Evolutionary conservation across 1,139 yeast species (phyloP).

Genomic region (Oligophagozyma castellii): DNA sequence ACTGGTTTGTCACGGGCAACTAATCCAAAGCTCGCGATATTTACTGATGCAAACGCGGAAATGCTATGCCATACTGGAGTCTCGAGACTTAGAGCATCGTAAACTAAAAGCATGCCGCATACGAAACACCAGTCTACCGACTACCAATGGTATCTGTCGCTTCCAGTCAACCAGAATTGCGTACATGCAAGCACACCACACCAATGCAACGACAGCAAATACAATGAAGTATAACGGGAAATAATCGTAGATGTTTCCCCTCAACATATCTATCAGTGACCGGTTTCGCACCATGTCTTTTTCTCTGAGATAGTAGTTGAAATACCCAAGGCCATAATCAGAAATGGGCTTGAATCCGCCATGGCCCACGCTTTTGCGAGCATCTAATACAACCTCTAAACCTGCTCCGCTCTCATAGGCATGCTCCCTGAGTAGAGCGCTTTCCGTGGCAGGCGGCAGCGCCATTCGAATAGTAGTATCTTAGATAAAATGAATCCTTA

Average conservation of each 20-base stretch:
- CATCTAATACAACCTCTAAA: constrained; percentile 17
- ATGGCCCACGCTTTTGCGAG: constrained; percentile 14
- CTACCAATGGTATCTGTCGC: too few species aligned
- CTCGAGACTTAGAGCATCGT: too few species aligned
- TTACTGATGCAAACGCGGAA: too few species aligned
- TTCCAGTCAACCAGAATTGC: constrained; percentile 1
- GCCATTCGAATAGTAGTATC: too few species aligned
- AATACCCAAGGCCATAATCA: constrained; percentile 23
- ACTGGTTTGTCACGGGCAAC: too few species aligned
- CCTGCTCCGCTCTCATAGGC: constrained; percentile 22
- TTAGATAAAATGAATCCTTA: too few species aligned
- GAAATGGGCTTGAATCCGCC: constrained; percentile 21
- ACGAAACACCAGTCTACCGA: too few species aligned
- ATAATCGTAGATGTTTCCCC: constrained; percentile 15
- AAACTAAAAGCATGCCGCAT: too few species aligned
- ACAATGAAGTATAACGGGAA: constrained; percentile 11
- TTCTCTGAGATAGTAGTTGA: constrained; percentile 19
- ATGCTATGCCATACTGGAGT: too few species aligned
- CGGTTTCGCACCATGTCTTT: constrained; percentile 12
- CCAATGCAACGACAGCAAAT: constrained; percentile 6
- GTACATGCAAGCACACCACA: constrained; percentile 7
- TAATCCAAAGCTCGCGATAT: too few species aligned
- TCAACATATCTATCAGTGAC: constrained; percentile 8
- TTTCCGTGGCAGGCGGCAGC: constrained; percentile 26
- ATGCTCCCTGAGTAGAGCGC: constrained; percentile 26